phyloP scores from a whole-genome alignment of 176 grass and related monocot species.

The Phyllostachys edulis region DNA sequence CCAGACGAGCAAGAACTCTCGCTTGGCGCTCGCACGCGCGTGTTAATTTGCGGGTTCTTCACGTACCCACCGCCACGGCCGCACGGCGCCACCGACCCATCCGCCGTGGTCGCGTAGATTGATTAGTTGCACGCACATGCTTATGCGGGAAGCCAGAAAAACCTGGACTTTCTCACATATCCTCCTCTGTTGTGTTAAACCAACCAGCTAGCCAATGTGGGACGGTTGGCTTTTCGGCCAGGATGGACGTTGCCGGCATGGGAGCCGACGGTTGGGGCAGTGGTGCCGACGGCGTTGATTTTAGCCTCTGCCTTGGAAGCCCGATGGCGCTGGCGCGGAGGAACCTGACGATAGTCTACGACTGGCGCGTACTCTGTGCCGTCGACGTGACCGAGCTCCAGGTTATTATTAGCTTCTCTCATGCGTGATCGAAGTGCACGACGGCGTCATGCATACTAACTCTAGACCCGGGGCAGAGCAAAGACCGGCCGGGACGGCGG shows the following conservation, averaged over 20 bases:
- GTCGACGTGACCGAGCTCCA: slow-evolving; percentile 44
- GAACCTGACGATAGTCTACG: slow-evolving; percentile 35
- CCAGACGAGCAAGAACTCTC: no score
- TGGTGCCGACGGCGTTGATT: slow-evolving; percentile 4
- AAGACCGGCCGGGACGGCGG: neutral
- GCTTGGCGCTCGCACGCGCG: no score
- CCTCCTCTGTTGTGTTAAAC: no score
- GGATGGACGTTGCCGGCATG: neutral
- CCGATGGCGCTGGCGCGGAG: neutral
- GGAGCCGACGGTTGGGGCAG: neutral
- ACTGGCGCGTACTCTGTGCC: slow-evolving; percentile 25
- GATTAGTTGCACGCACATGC: no score
- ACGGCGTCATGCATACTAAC: neutral
- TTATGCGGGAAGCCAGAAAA: no score
- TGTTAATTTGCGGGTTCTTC: no score
- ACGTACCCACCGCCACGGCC: no score
- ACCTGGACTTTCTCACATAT: no score
- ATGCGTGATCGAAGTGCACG: neutral
- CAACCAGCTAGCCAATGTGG: no score
- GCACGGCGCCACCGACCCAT: no score
- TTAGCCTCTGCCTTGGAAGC: slow-evolving; percentile 13
- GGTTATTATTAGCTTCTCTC: neutral
- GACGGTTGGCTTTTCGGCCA: neutral
- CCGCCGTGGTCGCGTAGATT: no score
- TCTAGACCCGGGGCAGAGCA: no score